A percentile compares a stretch with the other conserved stretches of the same genome.
Conservation (phyloP, 352 stramenopile genomes). For the Pythium aphanidermatum region DNA sequence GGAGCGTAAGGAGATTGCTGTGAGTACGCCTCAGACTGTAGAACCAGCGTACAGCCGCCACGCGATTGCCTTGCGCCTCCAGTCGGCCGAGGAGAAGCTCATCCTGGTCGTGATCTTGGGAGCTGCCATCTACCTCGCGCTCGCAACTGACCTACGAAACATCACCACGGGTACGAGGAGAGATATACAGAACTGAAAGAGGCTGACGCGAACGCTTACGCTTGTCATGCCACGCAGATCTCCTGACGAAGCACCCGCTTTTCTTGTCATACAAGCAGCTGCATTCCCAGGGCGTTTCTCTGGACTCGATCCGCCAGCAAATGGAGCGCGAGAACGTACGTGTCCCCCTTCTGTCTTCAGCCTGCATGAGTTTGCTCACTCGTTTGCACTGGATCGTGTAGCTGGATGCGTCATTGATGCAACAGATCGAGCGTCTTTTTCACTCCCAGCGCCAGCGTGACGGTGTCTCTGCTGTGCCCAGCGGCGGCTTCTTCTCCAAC, state of each 20-base stretch:
- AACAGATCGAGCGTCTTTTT: slow-evolving; percentile 49
- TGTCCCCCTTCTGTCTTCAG: neutral
- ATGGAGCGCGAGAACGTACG: slow-evolving; percentile 63
- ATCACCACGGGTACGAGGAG: slow-evolving; percentile 32
- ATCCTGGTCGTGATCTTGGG: slow-evolving; percentile 47
- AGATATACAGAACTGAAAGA: neutral
- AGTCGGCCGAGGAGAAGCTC: slow-evolving; percentile 47
- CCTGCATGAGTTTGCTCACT: neutral
- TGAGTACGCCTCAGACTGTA: slow-evolving; percentile 6
- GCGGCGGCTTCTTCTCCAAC: slow-evolving; percentile 41
- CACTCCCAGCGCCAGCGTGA: slow-evolving; percentile 32
- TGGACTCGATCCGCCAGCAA: slow-evolving; percentile 63
- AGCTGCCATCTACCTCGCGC: slow-evolving; percentile 38
- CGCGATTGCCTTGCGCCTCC: slow-evolving; percentile 42
- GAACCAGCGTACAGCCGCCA: slow-evolving; percentile 47
- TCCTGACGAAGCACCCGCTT: slow-evolving; percentile 37
- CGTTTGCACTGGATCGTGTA: slow-evolving; percentile 1
- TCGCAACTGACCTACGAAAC: slow-evolving; percentile 40
- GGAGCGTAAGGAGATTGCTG: slow-evolving; percentile 5
- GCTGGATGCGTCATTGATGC: slow-evolving; percentile 27
- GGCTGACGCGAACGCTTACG: neutral
- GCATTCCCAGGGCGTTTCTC: slow-evolving; percentile 43
- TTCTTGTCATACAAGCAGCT: slow-evolving; percentile 61
- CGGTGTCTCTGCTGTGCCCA: slow-evolving; percentile 3
- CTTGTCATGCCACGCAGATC: slow-evolving; percentile 10